Conservation (phyloP, 371 early-diverging fungal species). For the Haplosporangium sp. region DNA sequence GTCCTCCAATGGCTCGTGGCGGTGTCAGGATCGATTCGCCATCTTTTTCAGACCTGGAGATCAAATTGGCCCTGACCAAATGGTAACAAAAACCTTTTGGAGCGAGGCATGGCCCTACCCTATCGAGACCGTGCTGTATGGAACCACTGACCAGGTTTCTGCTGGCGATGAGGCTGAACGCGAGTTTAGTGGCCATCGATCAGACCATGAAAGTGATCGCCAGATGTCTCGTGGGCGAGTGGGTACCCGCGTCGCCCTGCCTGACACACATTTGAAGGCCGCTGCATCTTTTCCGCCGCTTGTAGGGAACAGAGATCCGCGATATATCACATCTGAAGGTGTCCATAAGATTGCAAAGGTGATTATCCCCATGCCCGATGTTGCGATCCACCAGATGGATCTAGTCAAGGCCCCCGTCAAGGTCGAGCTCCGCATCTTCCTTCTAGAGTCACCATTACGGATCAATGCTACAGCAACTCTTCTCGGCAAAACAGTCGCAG, state of each 20-base stretch:
- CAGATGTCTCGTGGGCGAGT: conserved; percentile 11
- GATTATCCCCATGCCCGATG: conserved; percentile 49
- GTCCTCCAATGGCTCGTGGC: conserved; percentile 46
- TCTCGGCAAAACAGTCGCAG: conserved; percentile 35
- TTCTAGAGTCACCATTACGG: conserved; percentile 38
- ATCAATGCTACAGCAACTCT: conserved; percentile 43
- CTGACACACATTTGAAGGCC: conserved; percentile 26
- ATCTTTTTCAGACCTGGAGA: conserved; percentile 50
- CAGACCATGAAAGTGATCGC: conserved; percentile 30
- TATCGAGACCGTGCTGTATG: conserved; percentile 50
- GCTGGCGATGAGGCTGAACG: neutral
- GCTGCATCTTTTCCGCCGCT: conserved; percentile 36
- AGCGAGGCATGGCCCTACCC: conserved; percentile 56
- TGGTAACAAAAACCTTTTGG: conserved; percentile 54
- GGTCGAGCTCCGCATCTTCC: conserved; percentile 48
- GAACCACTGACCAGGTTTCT: conserved; percentile 10
- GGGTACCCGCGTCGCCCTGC: conserved; percentile 13
- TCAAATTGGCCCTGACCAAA: conserved; percentile 48
- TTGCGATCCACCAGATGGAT: conserved; percentile 50
- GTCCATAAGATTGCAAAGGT: conserved; percentile 54
- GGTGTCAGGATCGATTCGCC: conserved; percentile 53
- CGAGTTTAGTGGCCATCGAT: conserved; percentile 14
- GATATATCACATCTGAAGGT: conserved; percentile 43
- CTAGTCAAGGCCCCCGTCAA: conserved; percentile 44
- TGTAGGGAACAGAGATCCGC: conserved; percentile 25